phyloP scores from a whole-genome alignment of 179 eudicot genomes.

The Heliamphora ciliata region DNA sequence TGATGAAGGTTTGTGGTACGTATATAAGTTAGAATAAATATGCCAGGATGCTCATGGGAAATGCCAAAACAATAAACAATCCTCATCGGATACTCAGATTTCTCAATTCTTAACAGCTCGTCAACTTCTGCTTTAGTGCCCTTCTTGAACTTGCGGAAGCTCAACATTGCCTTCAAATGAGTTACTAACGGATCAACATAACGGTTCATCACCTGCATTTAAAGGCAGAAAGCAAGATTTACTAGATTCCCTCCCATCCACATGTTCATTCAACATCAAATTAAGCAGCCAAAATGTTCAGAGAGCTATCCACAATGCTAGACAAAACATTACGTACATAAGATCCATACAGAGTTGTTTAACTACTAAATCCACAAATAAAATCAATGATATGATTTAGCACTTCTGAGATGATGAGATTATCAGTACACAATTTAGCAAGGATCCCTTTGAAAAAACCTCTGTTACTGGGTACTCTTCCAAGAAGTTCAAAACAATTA shows the following conservation, averaged over 20 bases:
- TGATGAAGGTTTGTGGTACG: conserved; percentile 91
- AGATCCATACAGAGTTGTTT: not conserved
- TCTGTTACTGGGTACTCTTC: not conserved
- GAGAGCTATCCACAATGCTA: not conserved
- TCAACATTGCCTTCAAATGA: conserved; percentile 78
- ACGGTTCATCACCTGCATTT: conserved; percentile 83
- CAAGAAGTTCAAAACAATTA: not conserved
- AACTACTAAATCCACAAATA: not conserved
- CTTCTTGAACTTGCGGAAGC: conserved; percentile 71
- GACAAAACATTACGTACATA: not conserved
- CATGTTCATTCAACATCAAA: not conserved
- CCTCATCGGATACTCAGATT: conserved; percentile 55
- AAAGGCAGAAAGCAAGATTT: not conserved
- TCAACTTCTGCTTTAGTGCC: conserved; percentile 95
- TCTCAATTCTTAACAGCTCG: conserved; percentile 63
- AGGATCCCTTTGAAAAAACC: not conserved
- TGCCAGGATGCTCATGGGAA: conserved; percentile 94
- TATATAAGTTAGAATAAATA: conserved; percentile 78
- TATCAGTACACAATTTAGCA: not conserved
- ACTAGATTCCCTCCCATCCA: not conserved
- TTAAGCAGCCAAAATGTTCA: not conserved
- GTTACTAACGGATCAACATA: conserved; percentile 90
- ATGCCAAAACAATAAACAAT: conserved; percentile 91
- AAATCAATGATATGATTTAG: not conserved
- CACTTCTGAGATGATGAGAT: not conserved